Conservation (phyloP, 805 yeast species). For the Lipomyces sp. region DNA sequence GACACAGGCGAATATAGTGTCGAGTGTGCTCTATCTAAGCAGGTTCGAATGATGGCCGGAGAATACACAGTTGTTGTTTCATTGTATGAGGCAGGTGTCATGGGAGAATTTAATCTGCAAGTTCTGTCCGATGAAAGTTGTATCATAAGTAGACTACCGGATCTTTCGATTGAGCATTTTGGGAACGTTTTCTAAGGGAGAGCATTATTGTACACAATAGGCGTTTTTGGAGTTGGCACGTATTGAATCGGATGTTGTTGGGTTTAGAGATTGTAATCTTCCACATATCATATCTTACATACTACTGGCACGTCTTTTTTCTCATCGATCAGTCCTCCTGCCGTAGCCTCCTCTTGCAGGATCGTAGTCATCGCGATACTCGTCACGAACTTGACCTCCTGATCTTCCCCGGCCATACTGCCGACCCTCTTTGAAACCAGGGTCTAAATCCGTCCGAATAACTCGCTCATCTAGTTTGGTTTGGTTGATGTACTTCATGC, state of each 20-base stretch:
- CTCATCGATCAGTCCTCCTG: conserved; percentile 5
- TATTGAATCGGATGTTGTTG: not conserved
- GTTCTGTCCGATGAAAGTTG: conserved; percentile 10
- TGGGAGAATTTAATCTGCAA: conserved; percentile 25
- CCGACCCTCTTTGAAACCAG: conserved; percentile 93
- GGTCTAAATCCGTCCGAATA: conserved; percentile 88
- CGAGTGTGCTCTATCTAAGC: conserved; percentile 21
- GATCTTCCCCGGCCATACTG: conserved; percentile 92
- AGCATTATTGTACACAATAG: not conserved
- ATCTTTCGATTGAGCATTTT: conserved; percentile 3
- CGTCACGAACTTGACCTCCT: conserved; percentile 91
- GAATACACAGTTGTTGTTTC: conserved; percentile 31
- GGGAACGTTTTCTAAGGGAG: not conserved
- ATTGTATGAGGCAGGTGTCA: conserved; percentile 25
- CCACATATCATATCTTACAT: not conserved
- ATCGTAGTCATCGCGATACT: conserved; percentile 53
- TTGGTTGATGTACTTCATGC: conserved; percentile 79
- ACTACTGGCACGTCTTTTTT: not conserved
- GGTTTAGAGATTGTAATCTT: too few relatives aligned
- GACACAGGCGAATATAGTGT: conserved; percentile 30
- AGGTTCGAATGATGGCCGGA: conserved; percentile 19
- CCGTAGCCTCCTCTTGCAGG: conserved; percentile 54
- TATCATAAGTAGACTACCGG: conserved; percentile 21
- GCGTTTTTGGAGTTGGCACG: not conserved
- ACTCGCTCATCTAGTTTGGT: conserved; percentile 83